phyloP scores from a whole-genome alignment of 75 land plant genomes.

The Adiantum capillusveneris region DNA sequence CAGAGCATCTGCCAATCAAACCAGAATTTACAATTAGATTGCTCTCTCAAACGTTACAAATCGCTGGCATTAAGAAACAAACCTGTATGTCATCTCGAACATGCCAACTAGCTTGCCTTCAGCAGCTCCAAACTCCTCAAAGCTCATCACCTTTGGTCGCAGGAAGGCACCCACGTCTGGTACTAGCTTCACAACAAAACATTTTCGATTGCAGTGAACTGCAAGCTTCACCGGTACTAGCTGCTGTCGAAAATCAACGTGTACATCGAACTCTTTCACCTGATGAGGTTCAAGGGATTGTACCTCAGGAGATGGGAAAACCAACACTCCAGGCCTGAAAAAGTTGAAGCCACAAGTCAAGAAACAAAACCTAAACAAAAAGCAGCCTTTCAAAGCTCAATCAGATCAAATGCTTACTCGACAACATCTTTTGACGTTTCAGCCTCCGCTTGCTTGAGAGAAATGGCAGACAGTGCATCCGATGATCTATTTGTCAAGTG shows the following conservation, averaged over 20 bases:
- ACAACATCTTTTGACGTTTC: not conserved
- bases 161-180: conserved; percentile 89
- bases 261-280: conserved; percentile 33
- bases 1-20: not conserved
- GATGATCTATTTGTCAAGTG: conserved; percentile 7
- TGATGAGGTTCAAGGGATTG: conserved; percentile 46
- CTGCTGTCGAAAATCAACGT: conserved; percentile 70
- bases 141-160: conserved; percentile 52
- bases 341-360: too few species aligned
- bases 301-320: conserved; percentile 36
- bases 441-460: conserved; percentile 5
- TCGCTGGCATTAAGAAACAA: not conserved
- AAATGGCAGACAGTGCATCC: conserved; percentile 4
- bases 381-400: too few species aligned
- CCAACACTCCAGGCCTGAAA: too few species aligned
- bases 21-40: not conserved
- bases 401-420: too few species aligned
- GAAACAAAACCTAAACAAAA: too few species aligned
- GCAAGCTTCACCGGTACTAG: conserved; percentile 62
- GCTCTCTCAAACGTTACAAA: too few species aligned
- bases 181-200: conserved; percentile 45
- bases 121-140: conserved; percentile 40
- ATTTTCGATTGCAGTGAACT: conserved; percentile 43
- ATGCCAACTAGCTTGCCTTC: conserved; percentile 75
- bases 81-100: conserved; percentile 84